Base-by-base conservation (phyloP, 768 basidiomycete genomes). In the Mycena kentingensis region DNA sequence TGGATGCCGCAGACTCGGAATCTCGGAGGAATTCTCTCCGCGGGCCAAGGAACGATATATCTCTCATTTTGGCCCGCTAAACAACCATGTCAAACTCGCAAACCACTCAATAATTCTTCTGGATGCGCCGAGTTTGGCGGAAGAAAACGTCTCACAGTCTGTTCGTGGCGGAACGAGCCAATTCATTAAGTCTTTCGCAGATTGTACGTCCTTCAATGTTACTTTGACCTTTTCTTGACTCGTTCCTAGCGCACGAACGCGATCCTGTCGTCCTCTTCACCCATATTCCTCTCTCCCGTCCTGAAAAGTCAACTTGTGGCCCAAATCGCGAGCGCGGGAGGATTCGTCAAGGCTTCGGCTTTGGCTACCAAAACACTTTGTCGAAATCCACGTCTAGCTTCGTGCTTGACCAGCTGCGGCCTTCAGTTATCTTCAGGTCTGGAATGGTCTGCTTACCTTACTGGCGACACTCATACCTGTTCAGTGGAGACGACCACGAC, bases 401-500 rank as follows among this genome's bases (percentile, higher is more conserved):
- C 64, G 63, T 98, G 24, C 72, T 97, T 43, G 72, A 84, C 31
- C 73, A 64, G 18, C 65, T 93, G 25, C 72, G 74, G 32, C 95
- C 95, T 5, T 73, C 76, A 1, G 67, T 89, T 12, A 75, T 95
- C 28, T 87, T 93, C 68, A 93, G 89, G 88, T 88, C 15, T 49
- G 25, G 27, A 41, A 22, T 52, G 42, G 19, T 15, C n/a, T 12
- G 11, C 51, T 2, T 25, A 3, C 22, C 47, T 24, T 19, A 39
- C 42, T 44, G 28, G 45, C 27, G 24, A 60, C 58, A 46, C 58
- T 41, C 51, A 42, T 26, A 32, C 50, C 31, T 52, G 36, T 26
- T 46, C 35, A 93, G 90, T 60, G 96, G 92, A 5, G 93, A 98
- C 67, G 94, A 98, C 64, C 94, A 97, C 66, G 96, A 98, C 63